Evolutionary conservation across 495 filamentous ascomycete species (phyloP), one percentile per base, ranked within the genome.

Genomic region (Talaromyces proteolyticus): DNA sequence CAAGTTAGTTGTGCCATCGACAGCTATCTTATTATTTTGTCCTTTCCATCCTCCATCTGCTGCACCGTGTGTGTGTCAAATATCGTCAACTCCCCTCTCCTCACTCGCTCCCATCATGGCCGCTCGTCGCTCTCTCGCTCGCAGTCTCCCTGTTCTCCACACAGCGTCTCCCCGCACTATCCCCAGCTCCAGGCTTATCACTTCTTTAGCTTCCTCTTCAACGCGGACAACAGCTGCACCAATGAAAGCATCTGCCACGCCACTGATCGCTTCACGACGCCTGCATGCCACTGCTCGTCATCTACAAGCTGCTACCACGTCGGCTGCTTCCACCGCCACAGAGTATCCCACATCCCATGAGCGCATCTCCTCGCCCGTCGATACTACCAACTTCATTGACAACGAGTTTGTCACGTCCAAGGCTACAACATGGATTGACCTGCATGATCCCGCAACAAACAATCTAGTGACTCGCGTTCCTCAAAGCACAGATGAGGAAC

Each of bases 391-490:
- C 66, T 99, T 97, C 67, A 63, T 97, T 41, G 80, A 99, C 73
- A 99, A 99, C 66, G 66, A 90, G 63, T 95, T 96, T 63, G 72
- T 88, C 17, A 54, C 81, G 18, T 96, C 91, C 34, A 73, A 80
- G 60, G 75, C 94, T 14, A 76, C 80, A 6, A 73, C 81, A 53
- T 96, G 87, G 86, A 94, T 97, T 63, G 92, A 97, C 51, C 76
- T 99, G 37, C 75, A 90, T 65, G 93, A 99, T 62, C 93, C 93
- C 2, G 93, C 94, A 44, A 99, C 93, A 50, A 97, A 97, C 76
- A 93, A 96, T 62, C 82, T 99, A 42, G 89, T 99, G 25, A 97
- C 93, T 8, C 87, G 94, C n/a, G 93, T 99, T 25, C 93, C 93
- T 19, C 91, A 97, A 67, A 92, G 86, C 61, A 96, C 93, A 6